These are phyloP conservation scores for Alternaria arbusti DNA, from an alignment of 2,329 filamentous ascomycete species.

Conservation along the genomic window DNA sequence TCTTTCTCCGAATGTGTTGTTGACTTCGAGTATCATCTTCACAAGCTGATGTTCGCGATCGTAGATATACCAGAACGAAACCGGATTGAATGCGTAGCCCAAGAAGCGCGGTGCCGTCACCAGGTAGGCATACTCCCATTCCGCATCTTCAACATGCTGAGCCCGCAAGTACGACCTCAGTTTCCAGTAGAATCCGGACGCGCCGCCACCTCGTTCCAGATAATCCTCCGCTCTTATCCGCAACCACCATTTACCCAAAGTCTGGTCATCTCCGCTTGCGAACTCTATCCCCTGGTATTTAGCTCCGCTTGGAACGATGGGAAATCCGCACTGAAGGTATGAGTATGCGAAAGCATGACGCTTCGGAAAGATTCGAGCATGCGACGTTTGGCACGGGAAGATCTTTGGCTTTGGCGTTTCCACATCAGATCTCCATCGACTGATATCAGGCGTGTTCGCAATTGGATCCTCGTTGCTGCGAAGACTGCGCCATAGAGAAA, in stretches of 20 bases:
- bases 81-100: constrained; percentile 75
- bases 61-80: constrained; percentile 83
- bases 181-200: constrained; percentile 67
- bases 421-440: constrained; percentile 14
- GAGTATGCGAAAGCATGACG: constrained; percentile 73
- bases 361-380: constrained; percentile 70
- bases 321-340: constrained; percentile 72
- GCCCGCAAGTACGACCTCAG: constrained; percentile 64
- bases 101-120: constrained; percentile 73
- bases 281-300: constrained; percentile 18
- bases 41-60: constrained; percentile 62
- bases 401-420: constrained; percentile 52
- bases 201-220: constrained; percentile 60
- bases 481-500: constrained; percentile 1
- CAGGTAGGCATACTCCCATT: constrained; percentile 73
- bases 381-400: constrained; percentile 70
- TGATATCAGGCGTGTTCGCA: background rate
- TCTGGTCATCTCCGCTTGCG: constrained; percentile 29
- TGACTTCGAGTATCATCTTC: constrained; percentile 75
- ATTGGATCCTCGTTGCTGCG: background rate
- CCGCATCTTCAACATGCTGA: constrained; percentile 64
- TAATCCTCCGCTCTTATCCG: constrained; percentile 67
- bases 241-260: constrained; percentile 60
- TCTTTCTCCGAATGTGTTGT: constrained; percentile 77
- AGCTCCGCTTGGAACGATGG: constrained; percentile 65